phyloP scores from a whole-genome alignment of 768 basidiomycete genomes.

The Russula lepida region DNA sequence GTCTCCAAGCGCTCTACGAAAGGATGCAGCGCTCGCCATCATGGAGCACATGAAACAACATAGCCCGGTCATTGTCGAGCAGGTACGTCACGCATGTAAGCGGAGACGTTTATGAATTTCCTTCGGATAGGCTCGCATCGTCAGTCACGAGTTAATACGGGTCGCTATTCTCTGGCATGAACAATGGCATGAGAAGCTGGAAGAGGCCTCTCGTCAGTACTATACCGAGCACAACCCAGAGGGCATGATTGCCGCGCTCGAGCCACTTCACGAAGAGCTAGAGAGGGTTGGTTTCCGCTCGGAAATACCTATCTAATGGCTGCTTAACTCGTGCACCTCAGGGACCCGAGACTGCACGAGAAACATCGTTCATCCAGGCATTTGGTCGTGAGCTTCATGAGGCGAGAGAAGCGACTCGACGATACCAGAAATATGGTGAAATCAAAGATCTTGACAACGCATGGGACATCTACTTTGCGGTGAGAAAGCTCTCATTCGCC shows the following conservation, averaged over 20 bases:
- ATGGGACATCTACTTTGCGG: constrained; percentile 98
- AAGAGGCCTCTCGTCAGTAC: constrained; percentile 93
- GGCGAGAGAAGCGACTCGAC: constrained; percentile 83
- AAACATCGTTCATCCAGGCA: constrained; percentile 89
- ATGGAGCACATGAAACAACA: constrained; percentile 94
- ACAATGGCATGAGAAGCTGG: constrained; percentile 95
- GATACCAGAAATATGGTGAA: constrained; percentile 82
- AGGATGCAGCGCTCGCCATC: constrained; percentile 74
- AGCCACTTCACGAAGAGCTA: constrained; percentile 87
- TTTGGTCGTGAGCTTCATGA: constrained; percentile 90
- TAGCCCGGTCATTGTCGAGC: constrained; percentile 76
- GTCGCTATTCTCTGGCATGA: constrained; percentile 99
- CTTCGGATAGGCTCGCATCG: constrained; percentile 59
- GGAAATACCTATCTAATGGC: background rate
- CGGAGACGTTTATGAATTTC: background rate
- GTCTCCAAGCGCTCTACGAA: constrained; percentile 77
- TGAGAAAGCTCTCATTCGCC: constrained; percentile 30
- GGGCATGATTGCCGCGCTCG: constrained; percentile 90
- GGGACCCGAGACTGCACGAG: constrained; percentile 91
- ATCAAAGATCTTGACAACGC: constrained; percentile 88
- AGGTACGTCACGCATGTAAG: constrained; percentile 38
- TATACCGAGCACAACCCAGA: constrained; percentile 96
- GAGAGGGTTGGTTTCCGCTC: constrained; percentile 53
- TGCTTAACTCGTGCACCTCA: constrained; percentile 27
- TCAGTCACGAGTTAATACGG: constrained; percentile 91